phyloP scores from a whole-genome alignment of 2,329 filamentous ascomycete species.

The Amauroascus niger region DNA sequence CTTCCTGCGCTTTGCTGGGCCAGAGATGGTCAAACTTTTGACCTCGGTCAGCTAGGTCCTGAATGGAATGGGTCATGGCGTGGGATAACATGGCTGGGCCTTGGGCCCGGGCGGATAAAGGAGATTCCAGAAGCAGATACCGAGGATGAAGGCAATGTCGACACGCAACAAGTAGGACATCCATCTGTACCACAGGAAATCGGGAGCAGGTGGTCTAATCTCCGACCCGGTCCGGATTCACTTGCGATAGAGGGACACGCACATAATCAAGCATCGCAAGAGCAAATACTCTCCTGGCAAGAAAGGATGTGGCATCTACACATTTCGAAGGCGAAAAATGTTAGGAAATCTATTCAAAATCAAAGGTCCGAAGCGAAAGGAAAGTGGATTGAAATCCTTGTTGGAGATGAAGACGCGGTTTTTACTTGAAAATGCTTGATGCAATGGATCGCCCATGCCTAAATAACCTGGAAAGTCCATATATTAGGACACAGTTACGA shows the following conservation, averaged over 20 bases:
- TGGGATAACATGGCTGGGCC: conserved; percentile 34
- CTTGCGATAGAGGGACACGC: conserved; percentile 19
- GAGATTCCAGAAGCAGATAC: neutral
- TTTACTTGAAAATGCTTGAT: too few relatives aligned
- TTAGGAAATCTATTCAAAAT: neutral
- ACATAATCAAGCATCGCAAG: neutral
- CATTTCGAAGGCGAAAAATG: neutral
- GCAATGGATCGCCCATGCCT: too few relatives aligned
- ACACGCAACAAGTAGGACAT: neutral
- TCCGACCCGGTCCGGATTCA: neutral
- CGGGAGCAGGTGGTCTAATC: neutral
- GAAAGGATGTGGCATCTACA: neutral
- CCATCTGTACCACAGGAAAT: neutral
- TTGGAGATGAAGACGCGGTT: neutral
- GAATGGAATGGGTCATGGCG: conserved; percentile 42
- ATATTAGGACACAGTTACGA: too few relatives aligned
- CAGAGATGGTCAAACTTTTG: conserved; percentile 20
- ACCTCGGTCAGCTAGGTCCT: conserved; percentile 22
- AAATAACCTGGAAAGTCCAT: too few relatives aligned
- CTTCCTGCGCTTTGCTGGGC: conserved; percentile 43
- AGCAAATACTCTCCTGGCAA: neutral
- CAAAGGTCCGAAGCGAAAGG: conserved; percentile 3
- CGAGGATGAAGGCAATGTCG: neutral
- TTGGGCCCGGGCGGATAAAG: conserved; percentile 32
- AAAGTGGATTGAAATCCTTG: conserved; percentile 8